Percentiles rank a stretch among this genome's conserved stretches.
Evolutionary conservation across 257 asterid genomes (phyloP).

Genomic region (Misopates orontium): DNA sequence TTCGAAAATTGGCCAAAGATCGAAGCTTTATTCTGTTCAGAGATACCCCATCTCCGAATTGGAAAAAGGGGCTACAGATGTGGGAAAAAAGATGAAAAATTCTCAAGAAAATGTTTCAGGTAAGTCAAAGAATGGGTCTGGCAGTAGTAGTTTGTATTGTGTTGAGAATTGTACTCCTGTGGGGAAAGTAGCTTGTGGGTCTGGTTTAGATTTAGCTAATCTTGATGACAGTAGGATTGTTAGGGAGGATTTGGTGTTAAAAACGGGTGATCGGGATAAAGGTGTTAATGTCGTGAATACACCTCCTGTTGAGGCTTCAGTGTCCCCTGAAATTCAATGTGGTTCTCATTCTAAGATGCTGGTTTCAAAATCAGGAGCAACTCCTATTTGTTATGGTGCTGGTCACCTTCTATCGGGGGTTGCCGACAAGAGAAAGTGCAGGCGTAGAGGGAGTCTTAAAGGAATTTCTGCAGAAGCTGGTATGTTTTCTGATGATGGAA

Average conservation of each 20-base stretch:
- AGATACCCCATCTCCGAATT: conserved; percentile 25
- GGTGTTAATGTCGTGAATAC: conserved; percentile 42
- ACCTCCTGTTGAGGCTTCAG: conserved; percentile 83
- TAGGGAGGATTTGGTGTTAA: conserved; percentile 28
- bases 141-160: conserved; percentile 17
- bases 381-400: conserved; percentile 80
- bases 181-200: conserved; percentile 32
- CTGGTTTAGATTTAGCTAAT: conserved; percentile 30
- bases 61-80: conserved; percentile 26
- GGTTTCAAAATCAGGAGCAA: conserved; percentile 41
- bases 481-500: conserved; percentile 16
- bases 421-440: conserved; percentile 68
- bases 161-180: conserved; percentile 46
- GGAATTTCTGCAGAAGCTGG: conserved; percentile 36
- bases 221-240: conserved; percentile 19
- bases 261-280: conserved; percentile 11
- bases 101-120: conserved; percentile 35
- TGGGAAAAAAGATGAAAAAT: conserved; percentile 28
- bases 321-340: conserved; percentile 78
- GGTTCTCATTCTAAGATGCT: conserved; percentile 39
- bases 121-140: conserved; percentile 30
- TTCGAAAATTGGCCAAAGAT: conserved; percentile 28
- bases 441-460: conserved; percentile 74
- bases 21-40: conserved; percentile 34
- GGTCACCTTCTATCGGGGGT: conserved; percentile 81